Evolutionary conservation across 257 asterid species (phyloP), one percentile per base, ranked within the genome.

Genomic region (Fraxinus anomala): DNA sequence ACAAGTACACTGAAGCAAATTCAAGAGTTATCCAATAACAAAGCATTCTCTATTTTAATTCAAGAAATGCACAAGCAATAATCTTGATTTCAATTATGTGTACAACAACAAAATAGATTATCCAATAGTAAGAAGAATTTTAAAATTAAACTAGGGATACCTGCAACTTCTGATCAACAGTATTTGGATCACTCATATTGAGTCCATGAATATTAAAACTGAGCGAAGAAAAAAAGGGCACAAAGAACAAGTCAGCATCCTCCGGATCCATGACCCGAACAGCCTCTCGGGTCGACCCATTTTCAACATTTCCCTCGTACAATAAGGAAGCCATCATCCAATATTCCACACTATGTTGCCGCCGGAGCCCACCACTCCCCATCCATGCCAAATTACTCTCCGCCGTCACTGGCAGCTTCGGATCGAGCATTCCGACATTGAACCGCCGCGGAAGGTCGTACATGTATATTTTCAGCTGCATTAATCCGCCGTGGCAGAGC

Each of bases 181-280:
- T 87, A 24, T 84, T 87, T 6, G 78, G 75, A 79, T 87, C 93
- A 61, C 88, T 86, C 94, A 92, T 94, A 68, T 78, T 87, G 65
- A 81, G 87, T 9, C 88, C 95, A 42, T 87, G 86, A 24, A 89
- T 23, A 70, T 90, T 93, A 82, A 91, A 88, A 79, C 99, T 93
- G 59, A 93, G 75, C 0, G 98, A 95, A 47, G 98, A 93, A 82
- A 95, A 95, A 33, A 95, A 95, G 1, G 99, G 99, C 63, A 95
- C 96, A 7, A 93, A 93, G 67, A 95, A 93, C 70, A 86, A 91
- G 28, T 93, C 89, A 47, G 99, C 98, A 0, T 86, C 76, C 5
- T 80, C 84, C 80, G 98, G 97, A 84, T 93, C 96, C 84, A 56
- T 77, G 76, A 91, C 97, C 86, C 99, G 89, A 79, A 95, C 85